phyloP scores from a whole-genome alignment of 371 early-diverging fungal genomes.

The Syncephalastrum monosporum region DNA sequence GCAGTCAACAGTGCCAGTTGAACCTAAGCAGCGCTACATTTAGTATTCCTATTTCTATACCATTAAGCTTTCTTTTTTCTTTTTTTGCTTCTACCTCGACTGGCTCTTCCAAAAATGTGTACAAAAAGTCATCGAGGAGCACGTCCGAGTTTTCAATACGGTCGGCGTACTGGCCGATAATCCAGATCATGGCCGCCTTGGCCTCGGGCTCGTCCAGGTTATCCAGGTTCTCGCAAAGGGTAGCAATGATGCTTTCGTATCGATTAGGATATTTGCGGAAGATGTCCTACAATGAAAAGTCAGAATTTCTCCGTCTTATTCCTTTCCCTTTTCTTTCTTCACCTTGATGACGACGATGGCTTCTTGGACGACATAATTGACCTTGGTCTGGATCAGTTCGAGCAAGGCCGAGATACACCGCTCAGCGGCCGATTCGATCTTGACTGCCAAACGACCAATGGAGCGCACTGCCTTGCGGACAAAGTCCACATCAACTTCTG shows the following conservation, averaged over 20 bases:
- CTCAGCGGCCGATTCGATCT: constrained; percentile 86
- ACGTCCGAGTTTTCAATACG: constrained; percentile 85
- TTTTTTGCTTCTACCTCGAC: constrained; percentile 62
- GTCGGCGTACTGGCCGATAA: constrained; percentile 96
- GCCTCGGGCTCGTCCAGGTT: constrained; percentile 92
- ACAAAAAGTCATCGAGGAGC: constrained; percentile 69
- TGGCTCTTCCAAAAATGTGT: constrained; percentile 77
- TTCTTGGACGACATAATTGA: constrained; percentile 92
- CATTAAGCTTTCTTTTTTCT: background rate
- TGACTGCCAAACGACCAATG: constrained; percentile 92
- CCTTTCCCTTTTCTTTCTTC: constrained; percentile 3
- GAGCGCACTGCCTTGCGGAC: constrained; percentile 89
- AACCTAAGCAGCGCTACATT: constrained; percentile 46
- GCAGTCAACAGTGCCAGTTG: constrained; percentile 94
- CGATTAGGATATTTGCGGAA: constrained; percentile 91
- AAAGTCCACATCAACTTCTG: constrained; percentile 97
- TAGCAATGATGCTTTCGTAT: constrained; percentile 85
- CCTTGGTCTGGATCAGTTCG: constrained; percentile 89
- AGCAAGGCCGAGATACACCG: constrained; percentile 83
- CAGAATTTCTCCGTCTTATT: background rate
- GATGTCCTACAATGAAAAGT: constrained; percentile 64
- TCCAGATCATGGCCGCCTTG: constrained; percentile 93
- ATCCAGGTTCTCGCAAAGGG: constrained; percentile 89
- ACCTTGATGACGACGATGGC: constrained; percentile 90
- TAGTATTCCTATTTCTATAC: background rate